Evolutionary conservation across 306 rosid species (phyloP).

Genomic region (Vigna unguiculata): DNA sequence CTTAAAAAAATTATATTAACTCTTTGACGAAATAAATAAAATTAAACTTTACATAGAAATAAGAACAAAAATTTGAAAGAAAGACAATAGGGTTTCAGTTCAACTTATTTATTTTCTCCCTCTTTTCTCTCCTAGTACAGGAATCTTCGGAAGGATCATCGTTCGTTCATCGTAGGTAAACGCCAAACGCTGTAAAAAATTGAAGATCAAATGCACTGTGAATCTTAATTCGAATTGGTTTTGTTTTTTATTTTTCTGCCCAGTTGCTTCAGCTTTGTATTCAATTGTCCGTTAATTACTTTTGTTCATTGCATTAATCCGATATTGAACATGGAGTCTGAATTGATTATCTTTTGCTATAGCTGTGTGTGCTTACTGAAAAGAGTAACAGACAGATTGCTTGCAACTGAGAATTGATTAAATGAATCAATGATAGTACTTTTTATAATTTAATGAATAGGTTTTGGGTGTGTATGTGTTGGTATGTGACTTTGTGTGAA

Average conservation of each 20-base stretch:
- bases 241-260: neutral
- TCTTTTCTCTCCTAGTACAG: neutral
- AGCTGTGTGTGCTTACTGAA: neutral
- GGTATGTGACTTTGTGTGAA: neutral
- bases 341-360: neutral
- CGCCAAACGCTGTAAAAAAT: neutral
- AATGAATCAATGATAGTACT: slow-evolving; percentile 1
- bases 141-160: neutral
- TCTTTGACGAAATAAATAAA: neutral
- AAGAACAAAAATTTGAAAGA: neutral
- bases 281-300: neutral
- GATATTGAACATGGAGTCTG: neutral
- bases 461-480: neutral
- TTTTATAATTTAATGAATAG: neutral
- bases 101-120: neutral
- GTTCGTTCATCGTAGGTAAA: neutral
- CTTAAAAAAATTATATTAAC: neutral
- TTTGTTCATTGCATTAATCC: neutral
- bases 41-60: neutral
- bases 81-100: neutral
- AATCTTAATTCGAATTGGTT: neutral
- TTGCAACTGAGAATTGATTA: neutral
- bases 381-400: slow-evolving; percentile 10
- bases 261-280: neutral
- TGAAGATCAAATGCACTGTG: neutral